Evolutionary conservation across 345 rosid species (phyloP).

Genomic region (Gossypium anomalum): DNA sequence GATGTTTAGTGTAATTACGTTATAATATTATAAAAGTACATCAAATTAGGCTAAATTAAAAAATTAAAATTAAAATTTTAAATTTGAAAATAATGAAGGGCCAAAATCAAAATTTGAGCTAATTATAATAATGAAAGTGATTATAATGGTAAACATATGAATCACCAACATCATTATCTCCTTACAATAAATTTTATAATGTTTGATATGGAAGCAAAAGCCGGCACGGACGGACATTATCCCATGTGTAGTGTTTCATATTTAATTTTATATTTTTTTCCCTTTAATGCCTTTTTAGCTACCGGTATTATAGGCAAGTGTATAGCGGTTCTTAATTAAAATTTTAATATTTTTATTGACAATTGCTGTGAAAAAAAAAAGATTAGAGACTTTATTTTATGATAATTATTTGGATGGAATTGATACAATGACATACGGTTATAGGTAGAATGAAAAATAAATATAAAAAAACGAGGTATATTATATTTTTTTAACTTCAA

Average conservation of each 20-base stretch:
- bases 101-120: not conserved
- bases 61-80: not conserved
- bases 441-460: too few species aligned
- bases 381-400: not conserved
- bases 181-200: constrained; percentile 14
- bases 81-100: not conserved
- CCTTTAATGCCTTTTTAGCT: not conserved
- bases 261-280: not conserved
- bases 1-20: too few species aligned
- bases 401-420: not conserved
- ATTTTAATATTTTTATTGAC: not conserved
- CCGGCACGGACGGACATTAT: constrained; percentile 49
- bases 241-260: constrained; percentile 29
- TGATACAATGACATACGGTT: too few species aligned
- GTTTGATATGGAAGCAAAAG: constrained; percentile 33
- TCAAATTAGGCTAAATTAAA: not conserved
- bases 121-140: not conserved
- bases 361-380: not conserved
- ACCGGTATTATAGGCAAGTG: not conserved
- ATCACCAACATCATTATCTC: constrained; percentile 19
- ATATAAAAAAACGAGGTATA: too few species aligned
- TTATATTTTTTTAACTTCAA: too few species aligned
- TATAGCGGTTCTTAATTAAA: constrained; percentile 17
- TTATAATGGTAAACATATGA: constrained; percentile 14
- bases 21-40: too few species aligned